phyloP scores from a whole-genome alignment of 352 stramenopile species.

The Globisporangium irregulare region DNA sequence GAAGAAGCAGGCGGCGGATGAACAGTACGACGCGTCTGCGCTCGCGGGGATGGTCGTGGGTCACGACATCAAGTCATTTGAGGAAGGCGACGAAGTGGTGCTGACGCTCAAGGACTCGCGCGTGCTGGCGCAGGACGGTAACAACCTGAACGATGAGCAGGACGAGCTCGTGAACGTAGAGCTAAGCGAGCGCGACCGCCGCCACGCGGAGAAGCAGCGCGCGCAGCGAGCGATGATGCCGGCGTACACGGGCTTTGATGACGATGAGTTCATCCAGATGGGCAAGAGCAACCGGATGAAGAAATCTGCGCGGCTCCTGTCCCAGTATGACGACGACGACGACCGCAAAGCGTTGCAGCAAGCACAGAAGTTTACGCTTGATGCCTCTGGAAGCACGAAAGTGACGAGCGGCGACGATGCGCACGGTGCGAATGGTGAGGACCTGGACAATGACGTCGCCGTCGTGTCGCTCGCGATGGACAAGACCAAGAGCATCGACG shows the following conservation, averaged over 20 bases:
- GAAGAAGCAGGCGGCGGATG: slow-evolving; percentile 15
- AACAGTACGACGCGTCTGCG: slow-evolving; percentile 63
- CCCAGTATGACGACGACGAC: slow-evolving; percentile 89
- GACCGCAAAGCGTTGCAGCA: slow-evolving; percentile 39
- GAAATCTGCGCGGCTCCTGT: slow-evolving; percentile 50
- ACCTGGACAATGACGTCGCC: slow-evolving; percentile 32
- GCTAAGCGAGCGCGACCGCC: slow-evolving; percentile 69
- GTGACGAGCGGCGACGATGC: background rate
- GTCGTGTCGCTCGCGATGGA: slow-evolving; percentile 66
- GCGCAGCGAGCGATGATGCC: slow-evolving; percentile 52
- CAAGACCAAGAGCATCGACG: slow-evolving; percentile 44
- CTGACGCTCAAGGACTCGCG: slow-evolving; percentile 92
- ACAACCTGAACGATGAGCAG: slow-evolving; percentile 76
- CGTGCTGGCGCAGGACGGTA: slow-evolving; percentile 80
- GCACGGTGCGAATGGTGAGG: slow-evolving; percentile 17
- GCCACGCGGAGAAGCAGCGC: slow-evolving; percentile 37
- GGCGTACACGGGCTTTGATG: slow-evolving; percentile 94
- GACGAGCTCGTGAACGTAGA: slow-evolving; percentile 87
- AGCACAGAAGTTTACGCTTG: slow-evolving; percentile 57
- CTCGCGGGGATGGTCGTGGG: slow-evolving; percentile 89
- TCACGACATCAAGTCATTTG: slow-evolving; percentile 86
- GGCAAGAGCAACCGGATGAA: slow-evolving; percentile 28
- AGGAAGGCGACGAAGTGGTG: slow-evolving; percentile 90
- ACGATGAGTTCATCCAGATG: slow-evolving; percentile 95
- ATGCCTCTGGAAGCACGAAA: slow-evolving; percentile 31